Evolutionary conservation across 208 protist species (phyloP).

Genomic region (Crithidia brevicula): DNA sequence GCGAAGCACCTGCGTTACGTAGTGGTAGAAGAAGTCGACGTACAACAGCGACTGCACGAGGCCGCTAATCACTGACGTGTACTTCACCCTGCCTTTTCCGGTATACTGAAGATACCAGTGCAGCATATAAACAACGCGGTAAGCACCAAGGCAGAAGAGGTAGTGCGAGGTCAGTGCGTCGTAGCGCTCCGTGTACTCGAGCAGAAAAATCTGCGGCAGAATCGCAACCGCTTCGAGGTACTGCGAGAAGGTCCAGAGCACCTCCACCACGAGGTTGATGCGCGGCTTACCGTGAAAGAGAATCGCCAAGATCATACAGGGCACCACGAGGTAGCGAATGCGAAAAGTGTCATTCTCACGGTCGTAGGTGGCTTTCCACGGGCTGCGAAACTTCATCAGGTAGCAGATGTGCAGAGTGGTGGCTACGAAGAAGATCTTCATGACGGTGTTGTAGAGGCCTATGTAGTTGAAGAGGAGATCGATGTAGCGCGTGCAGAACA

Average conservation of each 20-base stretch:
- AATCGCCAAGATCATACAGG: constrained; percentile 72
- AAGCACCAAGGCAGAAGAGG: constrained; percentile 93
- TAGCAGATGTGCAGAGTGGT: constrained; percentile 92
- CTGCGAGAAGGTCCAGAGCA: constrained; percentile 96
- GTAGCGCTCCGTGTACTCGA: constrained; percentile 94
- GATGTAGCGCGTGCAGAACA: constrained; percentile 95
- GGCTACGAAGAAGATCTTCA: constrained; percentile 96
- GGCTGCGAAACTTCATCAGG: constrained; percentile 89
- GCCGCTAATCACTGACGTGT: constrained; percentile 75
- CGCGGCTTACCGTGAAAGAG: constrained; percentile 61
- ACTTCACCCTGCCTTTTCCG: constrained; percentile 65
- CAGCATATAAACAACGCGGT: constrained; percentile 95
- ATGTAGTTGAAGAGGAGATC: constrained; percentile 88
- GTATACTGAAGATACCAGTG: constrained; percentile 95
- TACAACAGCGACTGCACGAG: constrained; percentile 95
- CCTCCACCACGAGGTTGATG: constrained; percentile 59
- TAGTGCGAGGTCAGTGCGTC: constrained; percentile 96
- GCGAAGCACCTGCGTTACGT: constrained; percentile 88
- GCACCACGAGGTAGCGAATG: constrained; percentile 89
- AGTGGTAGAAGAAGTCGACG: constrained; percentile 97
- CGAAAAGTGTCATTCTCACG: constrained; percentile 90
- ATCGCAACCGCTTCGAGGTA: constrained; percentile 97
- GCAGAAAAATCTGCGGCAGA: constrained; percentile 95
- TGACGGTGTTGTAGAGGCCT: constrained; percentile 92
- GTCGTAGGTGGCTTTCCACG: constrained; percentile 94